Conservation (phyloP, 1,139 yeast genomes). For the Kurtzmaniella natalensis region DNA sequence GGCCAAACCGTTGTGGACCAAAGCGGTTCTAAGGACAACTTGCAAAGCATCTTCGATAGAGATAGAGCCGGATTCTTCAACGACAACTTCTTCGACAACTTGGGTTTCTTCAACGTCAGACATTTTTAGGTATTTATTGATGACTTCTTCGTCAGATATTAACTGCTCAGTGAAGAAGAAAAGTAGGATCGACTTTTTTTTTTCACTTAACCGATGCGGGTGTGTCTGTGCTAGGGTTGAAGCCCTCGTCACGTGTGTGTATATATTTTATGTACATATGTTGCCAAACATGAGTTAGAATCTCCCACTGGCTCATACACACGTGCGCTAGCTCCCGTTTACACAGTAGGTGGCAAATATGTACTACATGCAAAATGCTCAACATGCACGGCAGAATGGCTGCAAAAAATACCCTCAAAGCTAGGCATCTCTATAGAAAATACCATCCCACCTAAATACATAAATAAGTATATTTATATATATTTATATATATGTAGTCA, state of each 20-base stretch:
- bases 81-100: conserved; percentile 85
- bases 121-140: conserved; percentile 41
- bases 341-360: too few relatives aligned
- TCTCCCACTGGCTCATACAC: too few relatives aligned
- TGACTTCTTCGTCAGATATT: conserved; percentile 88
- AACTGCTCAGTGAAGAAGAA: conserved; percentile 69
- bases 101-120: conserved; percentile 86
- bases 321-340: too few relatives aligned
- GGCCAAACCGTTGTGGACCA: conserved; percentile 99
- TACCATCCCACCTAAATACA: too few relatives aligned
- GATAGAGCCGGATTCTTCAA: conserved; percentile 81
- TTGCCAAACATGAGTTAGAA: too few relatives aligned
- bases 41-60: conserved; percentile 98
- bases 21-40: conserved; percentile 97
- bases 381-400: too few relatives aligned
- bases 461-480: too few relatives aligned
- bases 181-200: conserved; percentile 8
- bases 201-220: not conserved
- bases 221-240: conserved; percentile 1
- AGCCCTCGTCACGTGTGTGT: conserved; percentile 1
- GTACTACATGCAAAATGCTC: too few relatives aligned
- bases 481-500: too few relatives aligned
- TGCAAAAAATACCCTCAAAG: too few relatives aligned
- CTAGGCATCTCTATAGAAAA: too few relatives aligned
- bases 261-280: not conserved